Conservation (phyloP, 2,329 filamentous ascomycete genomes). For the Dendrostoma leiphaemia region DNA sequence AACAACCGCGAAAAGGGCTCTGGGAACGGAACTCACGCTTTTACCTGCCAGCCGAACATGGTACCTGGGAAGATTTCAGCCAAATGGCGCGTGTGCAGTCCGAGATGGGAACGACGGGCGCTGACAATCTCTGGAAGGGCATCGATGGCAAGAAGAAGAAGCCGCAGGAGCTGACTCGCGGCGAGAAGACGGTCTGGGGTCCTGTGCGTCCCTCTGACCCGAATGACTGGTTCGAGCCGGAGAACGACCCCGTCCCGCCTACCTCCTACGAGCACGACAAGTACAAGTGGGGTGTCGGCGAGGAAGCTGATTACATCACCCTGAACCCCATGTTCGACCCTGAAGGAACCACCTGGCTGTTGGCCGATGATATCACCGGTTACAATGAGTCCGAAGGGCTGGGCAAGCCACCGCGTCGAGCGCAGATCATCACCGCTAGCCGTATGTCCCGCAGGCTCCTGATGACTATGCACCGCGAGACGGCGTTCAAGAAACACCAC, state of each 20-base stretch:
- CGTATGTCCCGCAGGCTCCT: constrained; percentile 80
- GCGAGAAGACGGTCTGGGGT: constrained; percentile 76
- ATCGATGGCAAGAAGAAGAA: constrained; percentile 39
- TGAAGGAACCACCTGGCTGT: constrained; percentile 79
- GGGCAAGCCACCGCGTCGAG: constrained; percentile 68
- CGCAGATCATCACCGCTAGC: constrained; percentile 84
- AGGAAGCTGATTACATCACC: constrained; percentile 89
- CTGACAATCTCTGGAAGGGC: constrained; percentile 66
- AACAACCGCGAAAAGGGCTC: constrained; percentile 74
- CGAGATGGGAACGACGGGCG: constrained; percentile 63
- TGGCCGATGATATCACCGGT: constrained; percentile 79
- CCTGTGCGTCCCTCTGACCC: constrained; percentile 67
- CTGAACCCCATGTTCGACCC: constrained; percentile 93
- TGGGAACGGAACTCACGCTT: constrained; percentile 81
- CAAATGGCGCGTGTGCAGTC: constrained; percentile 75
- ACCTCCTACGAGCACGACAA: constrained; percentile 74
- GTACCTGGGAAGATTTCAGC: constrained; percentile 76
- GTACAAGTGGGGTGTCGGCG: constrained; percentile 82
- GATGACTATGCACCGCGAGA: constrained; percentile 87
- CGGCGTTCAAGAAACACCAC: constrained; percentile 77
- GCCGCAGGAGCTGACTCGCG: constrained; percentile 34
- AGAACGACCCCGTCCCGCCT: constrained; percentile 72
- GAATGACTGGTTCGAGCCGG: constrained; percentile 69
- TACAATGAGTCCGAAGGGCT: constrained; percentile 64
- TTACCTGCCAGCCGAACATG: constrained; percentile 74